Percentiles rank a stretch among this genome's conserved stretches.
phyloP scores from a whole-genome alignment of 768 basidiomycete genomes.

The Russula brevipes region DNA sequence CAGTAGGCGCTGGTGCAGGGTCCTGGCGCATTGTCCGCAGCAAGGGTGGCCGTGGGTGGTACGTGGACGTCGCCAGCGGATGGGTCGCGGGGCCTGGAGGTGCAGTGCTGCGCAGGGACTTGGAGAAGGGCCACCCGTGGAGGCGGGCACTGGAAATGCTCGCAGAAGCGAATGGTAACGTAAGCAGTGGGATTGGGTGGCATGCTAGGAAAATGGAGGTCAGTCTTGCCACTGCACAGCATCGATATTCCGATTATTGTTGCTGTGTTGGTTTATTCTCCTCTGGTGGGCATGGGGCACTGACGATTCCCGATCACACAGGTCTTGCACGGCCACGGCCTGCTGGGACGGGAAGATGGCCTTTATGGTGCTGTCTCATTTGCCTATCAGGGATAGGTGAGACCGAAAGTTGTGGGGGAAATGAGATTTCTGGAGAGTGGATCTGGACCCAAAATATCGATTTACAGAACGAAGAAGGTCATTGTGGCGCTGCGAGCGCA shows the following conservation, averaged over 20 bases:
- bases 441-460: neutral
- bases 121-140: conserved; percentile 53
- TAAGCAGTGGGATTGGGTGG: conserved; percentile 91
- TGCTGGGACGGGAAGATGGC: conserved; percentile 90
- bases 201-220: conserved; percentile 83
- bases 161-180: conserved; percentile 78
- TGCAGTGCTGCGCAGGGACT: conserved; percentile 39
- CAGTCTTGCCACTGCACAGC: neutral
- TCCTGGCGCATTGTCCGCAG: conserved; percentile 87
- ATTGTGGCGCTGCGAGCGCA: neutral
- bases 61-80: conserved; percentile 80
- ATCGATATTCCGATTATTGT: neutral
- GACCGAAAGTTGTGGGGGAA: neutral
- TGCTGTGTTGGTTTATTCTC: neutral
- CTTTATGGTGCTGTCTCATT: conserved; percentile 92
- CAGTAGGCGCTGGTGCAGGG: conserved; percentile 72
- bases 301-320: conserved; percentile 2
- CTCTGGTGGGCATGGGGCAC: neutral
- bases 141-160: conserved; percentile 66
- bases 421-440: neutral
- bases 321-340: conserved; percentile 80
- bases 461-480: neutral
- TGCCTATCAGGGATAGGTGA: conserved; percentile 79
- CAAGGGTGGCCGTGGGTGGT: conserved; percentile 94
- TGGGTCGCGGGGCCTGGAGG: conserved; percentile 52